Conservation (phyloP, 2,329 filamentous ascomycete genomes). For the Trichoderma brevicompactum region DNA sequence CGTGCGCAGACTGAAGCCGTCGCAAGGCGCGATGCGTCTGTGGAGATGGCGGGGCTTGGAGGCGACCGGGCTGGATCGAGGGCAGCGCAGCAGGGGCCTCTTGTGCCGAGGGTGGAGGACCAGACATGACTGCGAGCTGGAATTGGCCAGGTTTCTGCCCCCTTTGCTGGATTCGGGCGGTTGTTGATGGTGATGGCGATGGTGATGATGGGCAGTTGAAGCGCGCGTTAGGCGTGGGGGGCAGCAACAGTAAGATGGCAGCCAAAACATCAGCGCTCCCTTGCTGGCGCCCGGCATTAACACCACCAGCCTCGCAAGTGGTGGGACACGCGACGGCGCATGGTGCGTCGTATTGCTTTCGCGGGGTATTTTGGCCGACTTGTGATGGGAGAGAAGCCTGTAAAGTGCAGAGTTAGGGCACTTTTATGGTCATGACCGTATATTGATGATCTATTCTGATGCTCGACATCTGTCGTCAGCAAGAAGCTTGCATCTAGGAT, state of each 20-base stretch:
- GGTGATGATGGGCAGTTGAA: neutral
- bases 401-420: neutral
- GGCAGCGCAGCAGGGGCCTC: constrained; percentile 15
- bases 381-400: neutral
- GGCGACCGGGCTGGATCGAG: constrained; percentile 10
- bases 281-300: neutral
- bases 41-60: constrained; percentile 57
- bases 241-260: too few relatives aligned
- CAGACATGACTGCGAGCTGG: constrained; percentile 7
- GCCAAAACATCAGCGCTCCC: too few relatives aligned
- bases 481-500: neutral
- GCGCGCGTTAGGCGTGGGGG: constrained; percentile 1
- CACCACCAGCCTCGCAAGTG: neutral
- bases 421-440: neutral
- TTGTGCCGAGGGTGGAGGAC: neutral
- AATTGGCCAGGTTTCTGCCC: neutral
- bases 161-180: neutral
- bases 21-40: constrained; percentile 70
- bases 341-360: too few relatives aligned
- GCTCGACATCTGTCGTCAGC: neutral
- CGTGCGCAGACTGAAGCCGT: constrained; percentile 76
- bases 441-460: neutral
- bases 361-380: too few relatives aligned
- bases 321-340: neutral
- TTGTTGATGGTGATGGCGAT: neutral